A percentile compares a stretch with the other conserved stretches of the same genome.
Evolutionary conservation across 768 basidiomycete species (phyloP).

Genomic region (Mycena rosella): DNA sequence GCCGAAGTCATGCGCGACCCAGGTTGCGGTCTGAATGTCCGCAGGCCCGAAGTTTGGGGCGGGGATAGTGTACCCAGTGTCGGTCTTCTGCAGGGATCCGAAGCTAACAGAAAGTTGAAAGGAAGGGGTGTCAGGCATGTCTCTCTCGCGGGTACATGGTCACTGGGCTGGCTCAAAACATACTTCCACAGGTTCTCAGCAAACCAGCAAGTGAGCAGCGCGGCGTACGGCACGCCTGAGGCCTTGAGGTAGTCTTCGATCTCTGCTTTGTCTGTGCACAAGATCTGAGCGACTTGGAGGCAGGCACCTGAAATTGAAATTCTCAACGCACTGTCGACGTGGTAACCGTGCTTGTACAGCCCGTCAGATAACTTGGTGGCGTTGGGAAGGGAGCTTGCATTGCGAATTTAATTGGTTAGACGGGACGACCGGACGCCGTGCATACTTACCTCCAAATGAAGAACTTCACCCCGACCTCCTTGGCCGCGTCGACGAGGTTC

Average conservation of each 20-base stretch:
- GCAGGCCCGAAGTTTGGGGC: constrained; percentile 8
- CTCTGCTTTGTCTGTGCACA: constrained; percentile 27
- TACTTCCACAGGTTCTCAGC: constrained; percentile 25
- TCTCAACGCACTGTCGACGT: constrained; percentile 28
- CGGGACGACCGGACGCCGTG: not conserved
- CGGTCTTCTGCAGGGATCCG: constrained; percentile 3
- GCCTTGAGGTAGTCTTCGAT: constrained; percentile 17
- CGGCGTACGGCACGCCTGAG: constrained; percentile 20
- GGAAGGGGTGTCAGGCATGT: not conserved
- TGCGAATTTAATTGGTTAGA: not conserved
- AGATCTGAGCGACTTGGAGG: not conserved
- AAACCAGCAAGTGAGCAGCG: constrained; percentile 22
- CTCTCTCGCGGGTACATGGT: not conserved
- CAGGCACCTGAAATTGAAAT: not conserved
- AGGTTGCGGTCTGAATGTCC: constrained; percentile 13
- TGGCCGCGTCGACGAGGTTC: constrained; percentile 29
- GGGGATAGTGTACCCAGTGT: constrained; percentile 24
- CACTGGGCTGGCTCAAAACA: not conserved
- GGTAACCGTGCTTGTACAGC: constrained; percentile 12
- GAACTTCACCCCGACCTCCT: constrained; percentile 28
- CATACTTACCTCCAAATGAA: constrained; percentile 20
- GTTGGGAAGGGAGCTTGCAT: constrained; percentile 23
- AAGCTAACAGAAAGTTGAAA: not conserved
- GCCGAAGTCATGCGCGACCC: constrained; percentile 24
- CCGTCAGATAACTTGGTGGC: constrained; percentile 21